Evolutionary conservation across 768 basidiomycete genomes (phyloP), one percentile per base, ranked within the genome.

Genomic region (Macrocybe gigantea): DNA sequence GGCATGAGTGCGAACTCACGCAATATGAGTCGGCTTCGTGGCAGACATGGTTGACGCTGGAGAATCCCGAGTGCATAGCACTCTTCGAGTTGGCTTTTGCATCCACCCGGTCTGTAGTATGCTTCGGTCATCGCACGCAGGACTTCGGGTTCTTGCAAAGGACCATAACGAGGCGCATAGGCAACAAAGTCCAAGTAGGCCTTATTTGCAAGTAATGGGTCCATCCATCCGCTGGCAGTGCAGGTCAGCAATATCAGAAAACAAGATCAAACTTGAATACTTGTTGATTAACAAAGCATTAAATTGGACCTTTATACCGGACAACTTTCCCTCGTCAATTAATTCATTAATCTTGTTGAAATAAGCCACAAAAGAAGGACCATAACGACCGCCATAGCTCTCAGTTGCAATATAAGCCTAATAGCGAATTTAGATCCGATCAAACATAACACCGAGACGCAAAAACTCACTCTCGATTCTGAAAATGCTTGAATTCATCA

Each of bases 301-400:
- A 49, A 78, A 71, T 7, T 62, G 50, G 47, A 79, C 61, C 15
- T 58, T 60, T 41, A 72, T 71, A 1, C 69, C 78, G 30, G 68
- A 32, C n/a, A 77, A 45, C 1, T 47, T 47, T 10, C 70, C 70
- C 5, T 56, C 53, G 12, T 59, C 49, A 45, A 79, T 77, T 44
- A 64, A 58, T 0, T 58, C 61, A 33, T 77, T 79, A 55, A 79
- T 77, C 49, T 75, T 56, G 12, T 76, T 65, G 54, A 79, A 78
- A 54, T 68, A 77, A 6, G 72, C 72, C 44, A 76, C 74, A 51
- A 79, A 79, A 42, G 65, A 62, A 5, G 78, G 77, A 0, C 71
- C 78, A 53, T 76, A 79, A 49, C 79, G 77, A 1, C 77, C 77
- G 8, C 78, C 78, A 44, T 77, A 79, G 39, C 73, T 74, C 56